phyloP scores from a whole-genome alignment of 139 green algal genomes.

The Coelastrella sp. region DNA sequence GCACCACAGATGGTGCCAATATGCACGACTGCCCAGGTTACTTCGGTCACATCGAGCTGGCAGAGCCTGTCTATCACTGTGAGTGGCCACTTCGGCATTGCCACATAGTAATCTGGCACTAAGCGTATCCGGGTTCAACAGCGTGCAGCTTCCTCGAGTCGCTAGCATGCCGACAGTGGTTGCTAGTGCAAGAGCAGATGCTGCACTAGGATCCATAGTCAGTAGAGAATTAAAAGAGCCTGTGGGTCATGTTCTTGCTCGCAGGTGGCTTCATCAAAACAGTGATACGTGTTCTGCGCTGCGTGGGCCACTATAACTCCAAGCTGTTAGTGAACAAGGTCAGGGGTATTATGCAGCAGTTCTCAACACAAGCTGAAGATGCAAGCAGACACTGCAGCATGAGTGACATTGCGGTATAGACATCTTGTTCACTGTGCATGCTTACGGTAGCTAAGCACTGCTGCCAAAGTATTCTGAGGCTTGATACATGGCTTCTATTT shows the following conservation, averaged over 20 bases:
- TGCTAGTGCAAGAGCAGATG: too few relatives aligned
- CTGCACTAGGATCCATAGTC: too few relatives aligned
- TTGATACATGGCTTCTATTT: not conserved
- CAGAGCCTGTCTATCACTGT: conserved; percentile 96
- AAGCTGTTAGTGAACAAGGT: conserved; percentile 91
- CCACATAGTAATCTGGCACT: not conserved
- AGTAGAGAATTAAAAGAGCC: not conserved
- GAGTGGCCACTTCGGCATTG: not conserved
- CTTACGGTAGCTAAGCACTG: too few relatives aligned
- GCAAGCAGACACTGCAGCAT: too few relatives aligned
- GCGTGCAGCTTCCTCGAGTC: too few relatives aligned
- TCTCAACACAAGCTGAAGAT: not conserved
- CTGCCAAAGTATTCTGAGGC: not conserved
- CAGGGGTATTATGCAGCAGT: not conserved
- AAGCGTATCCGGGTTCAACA: not conserved
- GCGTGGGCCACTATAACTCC: conserved; percentile 93
- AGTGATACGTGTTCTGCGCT: conserved; percentile 93
- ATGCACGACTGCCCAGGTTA: conserved; percentile 94
- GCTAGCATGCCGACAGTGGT: too few relatives aligned
- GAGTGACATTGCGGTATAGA: too few relatives aligned
- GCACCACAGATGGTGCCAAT: conserved; percentile 81
- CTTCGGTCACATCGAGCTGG: conserved; percentile 98
- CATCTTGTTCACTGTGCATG: not conserved
- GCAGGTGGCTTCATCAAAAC: conserved; percentile 92
- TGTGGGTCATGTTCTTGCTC: not conserved